Conservation (phyloP, 75 land plant species). For the Cryptomeria japonica region DNA sequence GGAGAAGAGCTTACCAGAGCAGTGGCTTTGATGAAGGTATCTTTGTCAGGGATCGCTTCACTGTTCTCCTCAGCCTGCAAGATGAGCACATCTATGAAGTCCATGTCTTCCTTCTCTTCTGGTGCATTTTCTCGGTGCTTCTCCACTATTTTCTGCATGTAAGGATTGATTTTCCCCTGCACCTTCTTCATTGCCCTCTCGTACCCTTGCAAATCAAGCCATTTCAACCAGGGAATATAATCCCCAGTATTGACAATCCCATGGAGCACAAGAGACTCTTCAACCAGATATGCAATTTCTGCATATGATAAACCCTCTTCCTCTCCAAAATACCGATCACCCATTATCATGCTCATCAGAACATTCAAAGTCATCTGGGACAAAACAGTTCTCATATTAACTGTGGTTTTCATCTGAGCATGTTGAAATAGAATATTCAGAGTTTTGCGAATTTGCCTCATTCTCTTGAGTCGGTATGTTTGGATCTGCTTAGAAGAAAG, state of each 20-base stretch:
- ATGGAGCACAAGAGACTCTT: slow-evolving; percentile 12
- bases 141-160: slow-evolving; percentile 24
- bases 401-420: background rate
- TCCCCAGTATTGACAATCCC: slow-evolving; percentile 29
- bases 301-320: background rate
- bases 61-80: background rate
- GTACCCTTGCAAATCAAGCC: slow-evolving; percentile 42
- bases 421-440: background rate
- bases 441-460: background rate
- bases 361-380: background rate
- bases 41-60: too few relatives aligned
- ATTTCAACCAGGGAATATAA: slow-evolving; percentile 32
- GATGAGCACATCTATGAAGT: background rate
- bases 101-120: background rate
- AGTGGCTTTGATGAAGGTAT: too few relatives aligned
- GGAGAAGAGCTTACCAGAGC: too few relatives aligned
- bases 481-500: slow-evolving; percentile 23
- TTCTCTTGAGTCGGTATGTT: slow-evolving; percentile 4
- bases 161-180: slow-evolving; percentile 4
- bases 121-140: slow-evolving; percentile 12
- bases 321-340: slow-evolving; percentile 20
- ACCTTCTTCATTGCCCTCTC: slow-evolving; percentile 9
- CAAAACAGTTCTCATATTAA: background rate
- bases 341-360: slow-evolving; percentile 19
- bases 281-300: slow-evolving; percentile 18